phyloP scores from a whole-genome alignment of 2,329 filamentous ascomycete species.

The Cytospora mali region DNA sequence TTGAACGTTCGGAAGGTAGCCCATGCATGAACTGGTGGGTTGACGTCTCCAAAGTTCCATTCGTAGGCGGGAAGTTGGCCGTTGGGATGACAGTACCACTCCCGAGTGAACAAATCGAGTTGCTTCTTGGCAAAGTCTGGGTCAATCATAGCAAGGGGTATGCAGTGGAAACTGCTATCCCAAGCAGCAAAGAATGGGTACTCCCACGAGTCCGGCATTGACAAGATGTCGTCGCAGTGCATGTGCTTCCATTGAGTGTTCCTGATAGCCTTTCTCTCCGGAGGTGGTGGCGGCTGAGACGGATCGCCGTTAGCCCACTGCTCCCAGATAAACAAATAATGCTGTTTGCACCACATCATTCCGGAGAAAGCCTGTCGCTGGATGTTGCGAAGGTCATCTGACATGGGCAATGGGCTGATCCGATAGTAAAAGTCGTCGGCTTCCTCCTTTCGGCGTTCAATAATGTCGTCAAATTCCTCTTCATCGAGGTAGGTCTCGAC shows the following conservation, averaged over 20 bases:
- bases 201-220: slow-evolving; percentile 98
- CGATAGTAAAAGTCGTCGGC: slow-evolving; percentile 96
- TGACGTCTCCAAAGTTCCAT: slow-evolving; percentile 98
- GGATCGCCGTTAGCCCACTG: slow-evolving; percentile 97
- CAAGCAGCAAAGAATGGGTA: slow-evolving; percentile 98
- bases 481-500: slow-evolving; percentile 83
- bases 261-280: slow-evolving; percentile 75
- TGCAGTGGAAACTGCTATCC: slow-evolving; percentile 97
- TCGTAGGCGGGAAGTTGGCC: slow-evolving; percentile 90
- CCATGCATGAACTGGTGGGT: slow-evolving; percentile 96
- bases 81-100: slow-evolving; percentile 99
- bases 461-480: slow-evolving; percentile 86
- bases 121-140: slow-evolving; percentile 98
- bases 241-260: slow-evolving; percentile 94
- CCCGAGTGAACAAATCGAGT: slow-evolving; percentile 89
- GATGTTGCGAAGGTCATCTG: slow-evolving; percentile 90
- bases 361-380: slow-evolving; percentile 92
- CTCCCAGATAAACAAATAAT: slow-evolving; percentile 96
- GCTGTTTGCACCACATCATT: slow-evolving; percentile 99
- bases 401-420: slow-evolving; percentile 90
- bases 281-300: slow-evolving; percentile 81
- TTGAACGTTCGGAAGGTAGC: slow-evolving; percentile 95
- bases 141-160: slow-evolving; percentile 94
- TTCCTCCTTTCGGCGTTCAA: slow-evolving; percentile 83
- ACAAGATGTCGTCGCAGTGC: slow-evolving; percentile 91